phyloP scores from a whole-genome alignment of 768 basidiomycete species.

The Chiua virens region DNA sequence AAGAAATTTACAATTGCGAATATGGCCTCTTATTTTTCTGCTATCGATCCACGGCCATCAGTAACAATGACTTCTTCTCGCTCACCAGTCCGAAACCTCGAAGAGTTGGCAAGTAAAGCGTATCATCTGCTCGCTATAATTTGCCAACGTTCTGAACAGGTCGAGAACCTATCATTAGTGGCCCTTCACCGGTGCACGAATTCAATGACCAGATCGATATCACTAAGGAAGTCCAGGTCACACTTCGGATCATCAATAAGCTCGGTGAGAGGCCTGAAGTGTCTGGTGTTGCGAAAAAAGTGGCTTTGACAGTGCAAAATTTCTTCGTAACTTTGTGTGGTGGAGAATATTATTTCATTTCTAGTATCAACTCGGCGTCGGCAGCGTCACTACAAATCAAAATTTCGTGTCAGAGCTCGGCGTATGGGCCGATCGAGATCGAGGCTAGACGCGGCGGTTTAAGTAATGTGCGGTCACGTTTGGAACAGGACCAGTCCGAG shows the following conservation, averaged over 20 bases:
- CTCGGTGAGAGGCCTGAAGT: not conserved
- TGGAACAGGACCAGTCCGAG: slow-evolving; percentile 11
- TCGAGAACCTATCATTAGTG: slow-evolving; percentile 28
- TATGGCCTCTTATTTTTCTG: slow-evolving; percentile 33
- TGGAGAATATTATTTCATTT: slow-evolving; percentile 55
- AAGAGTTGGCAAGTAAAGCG: slow-evolving; percentile 13
- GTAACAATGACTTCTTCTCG: slow-evolving; percentile 26
- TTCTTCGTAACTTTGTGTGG: slow-evolving; percentile 45
- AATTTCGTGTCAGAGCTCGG: not conserved
- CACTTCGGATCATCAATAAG: not conserved
- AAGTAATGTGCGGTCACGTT: not conserved
- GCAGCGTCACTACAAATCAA: too few relatives aligned
- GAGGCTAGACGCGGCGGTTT: not conserved
- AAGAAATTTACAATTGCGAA: not conserved
- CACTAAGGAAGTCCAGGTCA: not conserved
- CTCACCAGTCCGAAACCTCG: slow-evolving; percentile 11
- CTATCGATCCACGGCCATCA: slow-evolving; percentile 33
- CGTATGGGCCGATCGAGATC: not conserved
- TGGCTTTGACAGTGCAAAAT: slow-evolving; percentile 3
- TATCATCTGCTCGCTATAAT: not conserved
- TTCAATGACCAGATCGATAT: not conserved
- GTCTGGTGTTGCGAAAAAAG: slow-evolving; percentile 7
- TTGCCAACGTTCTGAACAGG: slow-evolving; percentile 8
- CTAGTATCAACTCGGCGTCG: too few relatives aligned
- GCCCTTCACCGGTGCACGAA: not conserved